Evolutionary conservation across 192 early-diverging fungal species (phyloP).

Genomic region (Backusella tuberculispora): DNA sequence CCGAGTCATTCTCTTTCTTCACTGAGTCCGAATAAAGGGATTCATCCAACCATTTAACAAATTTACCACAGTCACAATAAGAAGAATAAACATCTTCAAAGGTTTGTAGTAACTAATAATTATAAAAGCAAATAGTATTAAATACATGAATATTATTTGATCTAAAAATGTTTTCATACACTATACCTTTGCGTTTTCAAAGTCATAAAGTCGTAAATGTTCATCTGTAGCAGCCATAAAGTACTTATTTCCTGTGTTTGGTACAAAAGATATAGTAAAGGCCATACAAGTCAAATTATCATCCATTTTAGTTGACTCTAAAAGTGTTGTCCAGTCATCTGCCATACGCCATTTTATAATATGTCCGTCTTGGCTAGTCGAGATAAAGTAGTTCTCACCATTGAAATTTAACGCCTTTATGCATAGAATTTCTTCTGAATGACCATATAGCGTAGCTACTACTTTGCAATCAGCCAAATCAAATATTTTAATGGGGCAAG

Average conservation of each 20-base stretch:
- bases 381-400: slow-evolving; percentile 82
- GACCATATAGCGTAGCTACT: slow-evolving; percentile 76
- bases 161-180: background rate
- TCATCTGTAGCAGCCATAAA: slow-evolving; percentile 92
- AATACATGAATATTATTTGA: background rate
- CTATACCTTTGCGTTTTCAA: slow-evolving; percentile 73
- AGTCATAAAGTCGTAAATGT: slow-evolving; percentile 87
- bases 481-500: slow-evolving; percentile 93
- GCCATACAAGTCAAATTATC: slow-evolving; percentile 95
- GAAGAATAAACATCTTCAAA: slow-evolving; percentile 82
- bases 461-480: slow-evolving; percentile 83
- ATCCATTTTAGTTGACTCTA: slow-evolving; percentile 67
- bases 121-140: background rate
- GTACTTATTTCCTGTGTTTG: slow-evolving; percentile 92
- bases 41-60: slow-evolving; percentile 76
- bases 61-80: slow-evolving; percentile 95
- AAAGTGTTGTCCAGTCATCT: slow-evolving; percentile 72
- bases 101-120: slow-evolving; percentile 59
- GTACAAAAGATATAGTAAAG: slow-evolving; percentile 92
- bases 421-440: slow-evolving; percentile 87
- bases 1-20: slow-evolving; percentile 30
- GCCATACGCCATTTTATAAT: slow-evolving; percentile 89
- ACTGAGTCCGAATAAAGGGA: slow-evolving; percentile 37
- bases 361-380: slow-evolving; percentile 95
- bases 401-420: slow-evolving; percentile 78